Evolutionary conservation across 2,329 filamentous ascomycete genomes (phyloP), one percentile per base, ranked within the genome.

Genomic region (Colletotrichum tropicale): DNA sequence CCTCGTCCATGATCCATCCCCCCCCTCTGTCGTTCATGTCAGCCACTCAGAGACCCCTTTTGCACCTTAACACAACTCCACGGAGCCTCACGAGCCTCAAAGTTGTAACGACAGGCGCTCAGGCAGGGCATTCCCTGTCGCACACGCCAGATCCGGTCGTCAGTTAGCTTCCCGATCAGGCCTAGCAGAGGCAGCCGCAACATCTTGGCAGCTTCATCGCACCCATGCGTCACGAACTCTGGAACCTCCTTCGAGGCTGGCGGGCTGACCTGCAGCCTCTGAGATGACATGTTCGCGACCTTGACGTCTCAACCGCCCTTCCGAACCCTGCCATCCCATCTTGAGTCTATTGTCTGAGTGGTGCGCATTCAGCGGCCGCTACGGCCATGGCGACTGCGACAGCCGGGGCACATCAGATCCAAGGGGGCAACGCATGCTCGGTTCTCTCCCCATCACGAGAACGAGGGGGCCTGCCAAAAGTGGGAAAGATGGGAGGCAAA

Each of bases 181-280:
- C 43, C 43, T 52, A 52, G 65, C 64, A 69, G 43, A 34, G 34
- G 65, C 64, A 76, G 48, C 70, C 58, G 74, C 74, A 76, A 74
- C 74, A 60, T 32, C 74, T 76, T 76, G 74, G 74, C 74, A 76
- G 74, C 74, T 76, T 76, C 74, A 76, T 76, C 74, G 18, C 43
- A 24, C 32, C 64, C 70, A 68, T 75, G 70, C 64, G 64, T 64
- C 43, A 62, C 58, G 73, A 68, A 68, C 56, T 55, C 64, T 28
- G 55, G 32, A 52, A 36, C n/a, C n/a, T 61, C 32, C 48, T 64
- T 21, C 21, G 66, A 48, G 43, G 61, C 61, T 58, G 34, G 34
- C 61, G n/a, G 26, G 48, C 62, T 24, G 34, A n/a, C 30, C n/a
- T 28, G 43, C 43, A 52, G 43, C 43, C 43, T 52, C 43, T 38